Conservation (phyloP, 1,284 basidiomycete species). For the Apiotrichum montevideense region DNA sequence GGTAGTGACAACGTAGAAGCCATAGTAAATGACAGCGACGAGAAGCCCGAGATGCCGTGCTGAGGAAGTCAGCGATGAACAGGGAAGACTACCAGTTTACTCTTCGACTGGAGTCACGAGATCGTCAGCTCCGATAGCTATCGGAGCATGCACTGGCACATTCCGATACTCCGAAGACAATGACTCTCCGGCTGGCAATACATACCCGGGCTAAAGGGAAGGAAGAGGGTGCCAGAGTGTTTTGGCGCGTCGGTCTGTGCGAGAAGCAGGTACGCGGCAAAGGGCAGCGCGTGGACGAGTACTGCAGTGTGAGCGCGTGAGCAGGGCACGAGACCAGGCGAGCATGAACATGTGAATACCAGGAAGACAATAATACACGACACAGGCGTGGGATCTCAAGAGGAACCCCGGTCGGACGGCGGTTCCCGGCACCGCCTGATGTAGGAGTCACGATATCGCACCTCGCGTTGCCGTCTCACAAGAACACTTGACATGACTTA, state of each 20-base stretch:
- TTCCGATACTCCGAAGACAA: too few species aligned
- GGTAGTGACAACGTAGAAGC: conserved; percentile 7
- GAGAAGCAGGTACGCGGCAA: conserved; percentile 23
- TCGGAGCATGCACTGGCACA: too few species aligned
- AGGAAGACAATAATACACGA: too few species aligned
- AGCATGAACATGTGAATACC: too few species aligned
- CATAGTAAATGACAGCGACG: conserved; percentile 14
- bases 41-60: conserved; percentile 17
- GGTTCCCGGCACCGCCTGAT: not conserved
- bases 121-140: too few species aligned
- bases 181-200: not conserved
- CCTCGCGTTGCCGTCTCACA: too few species aligned
- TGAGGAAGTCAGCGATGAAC: not conserved
- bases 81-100: too few species aligned
- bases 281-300: conserved; percentile 22
- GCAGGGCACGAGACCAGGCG: not conserved
- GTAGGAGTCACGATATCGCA: not conserved
- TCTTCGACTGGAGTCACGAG: not conserved
- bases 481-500: not conserved
- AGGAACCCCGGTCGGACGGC: too few species aligned
- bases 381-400: too few species aligned
- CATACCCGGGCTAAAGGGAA: conserved; percentile 25
- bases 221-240: conserved; percentile 18
- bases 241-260: conserved; percentile 24
- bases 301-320: conserved; percentile 10